These are phyloP conservation scores for Acacia melanoxylon DNA, from an alignment of 306 rosid species.

Conservation along the genomic window DNA sequence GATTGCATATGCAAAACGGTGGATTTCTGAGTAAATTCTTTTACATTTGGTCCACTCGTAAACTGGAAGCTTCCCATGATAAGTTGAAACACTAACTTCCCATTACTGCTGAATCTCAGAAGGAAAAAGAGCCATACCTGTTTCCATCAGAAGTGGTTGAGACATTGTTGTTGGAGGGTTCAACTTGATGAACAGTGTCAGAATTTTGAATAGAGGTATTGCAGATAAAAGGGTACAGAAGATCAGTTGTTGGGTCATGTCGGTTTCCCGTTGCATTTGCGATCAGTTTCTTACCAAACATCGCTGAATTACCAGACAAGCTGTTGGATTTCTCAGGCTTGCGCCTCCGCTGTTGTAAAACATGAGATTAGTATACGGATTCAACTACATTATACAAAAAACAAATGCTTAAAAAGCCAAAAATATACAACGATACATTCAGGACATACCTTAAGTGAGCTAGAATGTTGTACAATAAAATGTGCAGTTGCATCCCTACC, in stretches of 20 bases:
- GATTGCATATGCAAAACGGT: not conserved
- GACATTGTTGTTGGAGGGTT: slow-evolving; percentile 37
- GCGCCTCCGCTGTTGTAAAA: slow-evolving; percentile 62
- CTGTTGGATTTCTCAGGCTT: slow-evolving; percentile 60
- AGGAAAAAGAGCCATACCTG: slow-evolving; percentile 48
- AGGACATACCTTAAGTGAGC: slow-evolving; percentile 65
- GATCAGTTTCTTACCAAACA: slow-evolving; percentile 51
- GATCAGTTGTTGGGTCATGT: slow-evolving; percentile 65
- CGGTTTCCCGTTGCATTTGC: slow-evolving; percentile 44
- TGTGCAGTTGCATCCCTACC: slow-evolving; percentile 75
- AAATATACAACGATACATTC: not conserved
- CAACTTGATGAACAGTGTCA: slow-evolving; percentile 32
- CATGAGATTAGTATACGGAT: slow-evolving; percentile 19
- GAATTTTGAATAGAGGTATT: slow-evolving; percentile 38
- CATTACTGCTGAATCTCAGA: not conserved
- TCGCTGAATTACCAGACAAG: slow-evolving; percentile 55
- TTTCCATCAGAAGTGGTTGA: slow-evolving; percentile 32
- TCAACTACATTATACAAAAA: slow-evolving; percentile 23
- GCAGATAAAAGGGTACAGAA: slow-evolving; percentile 70
- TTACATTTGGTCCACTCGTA: not conserved
- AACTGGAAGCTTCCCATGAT: slow-evolving; percentile 1
- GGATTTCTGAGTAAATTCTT: not conserved
- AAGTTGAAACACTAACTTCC: slow-evolving; percentile 5
- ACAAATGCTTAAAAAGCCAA: slow-evolving; percentile 24
- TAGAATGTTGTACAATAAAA: slow-evolving; percentile 65